Evolutionary conservation across 805 yeast species (phyloP), one percentile per base, ranked within the genome.

Genomic region (Cyberlindnera bimundalis): DNA sequence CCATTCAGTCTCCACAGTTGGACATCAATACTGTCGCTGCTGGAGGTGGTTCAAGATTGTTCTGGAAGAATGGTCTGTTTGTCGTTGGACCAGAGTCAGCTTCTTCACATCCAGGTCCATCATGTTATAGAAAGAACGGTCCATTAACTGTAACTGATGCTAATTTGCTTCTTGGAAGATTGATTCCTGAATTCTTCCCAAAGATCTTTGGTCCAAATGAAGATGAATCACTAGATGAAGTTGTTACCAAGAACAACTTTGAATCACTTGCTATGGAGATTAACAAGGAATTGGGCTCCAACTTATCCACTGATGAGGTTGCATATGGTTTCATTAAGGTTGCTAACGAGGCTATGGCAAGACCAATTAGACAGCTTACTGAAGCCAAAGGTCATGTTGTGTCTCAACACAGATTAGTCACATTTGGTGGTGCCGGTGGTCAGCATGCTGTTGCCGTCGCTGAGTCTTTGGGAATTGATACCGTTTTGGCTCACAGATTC

Each of bases 391-490:
- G 96, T 5, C 78, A 79, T 55, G 70, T 76, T 30, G 71, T 79
- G 1, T 59, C 83, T 9, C 66, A 73, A 10, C 96, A 88, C 59
- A 66, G 82, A 43, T 64, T 88, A 44, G 95, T 89, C 2, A 74
- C 91, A 2, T 88, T 88, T 64, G 96, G 96, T 34, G 96, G 96
- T 35, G 95, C 95, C 19, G 96, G 96, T 39, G 96, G 96, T 8
- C 96, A 88, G 62, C 90, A 85, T 61, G 90, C 93, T 2, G 79
- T 76, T 35, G 79, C 84, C 9, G 79, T 88, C 26, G 95, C 95
- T 1, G 70, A 76, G 42, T 71, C 74, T 19, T 67, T 88, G 45
- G 89, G 89, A 8, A 83, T 88, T 35, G 59, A 68, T 11, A 75
- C 78, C 21, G 84, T 88, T 7, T 61, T 86, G 25, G 80, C 84